These are phyloP conservation scores for Starmerella apicola DNA, from an alignment of 805 yeast species.

Conservation along the genomic window DNA sequence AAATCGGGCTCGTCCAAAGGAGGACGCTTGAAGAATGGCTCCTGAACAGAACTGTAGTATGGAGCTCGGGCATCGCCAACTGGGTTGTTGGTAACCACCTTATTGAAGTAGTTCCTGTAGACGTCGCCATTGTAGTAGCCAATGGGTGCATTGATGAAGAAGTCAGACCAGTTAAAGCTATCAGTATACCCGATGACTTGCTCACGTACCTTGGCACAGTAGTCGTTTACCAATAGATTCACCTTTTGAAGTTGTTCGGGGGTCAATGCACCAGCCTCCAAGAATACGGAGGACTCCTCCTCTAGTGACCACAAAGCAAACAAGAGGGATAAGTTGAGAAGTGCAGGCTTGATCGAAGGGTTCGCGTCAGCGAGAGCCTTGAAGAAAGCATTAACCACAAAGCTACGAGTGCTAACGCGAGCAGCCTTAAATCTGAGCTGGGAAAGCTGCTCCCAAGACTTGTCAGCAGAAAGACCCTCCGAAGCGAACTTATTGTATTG, in stretches of 20 bases:
- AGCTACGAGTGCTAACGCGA: slow-evolving; percentile 30
- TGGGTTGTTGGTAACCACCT: slow-evolving; percentile 42
- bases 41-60: slow-evolving; percentile 30
- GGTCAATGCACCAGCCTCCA: slow-evolving; percentile 46
- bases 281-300: slow-evolving; percentile 55
- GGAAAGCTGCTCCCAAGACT: slow-evolving; percentile 31
- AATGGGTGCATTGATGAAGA: slow-evolving; percentile 62
- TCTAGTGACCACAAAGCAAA: slow-evolving; percentile 58
- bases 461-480: slow-evolving; percentile 22
- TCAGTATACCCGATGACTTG: slow-evolving; percentile 69
- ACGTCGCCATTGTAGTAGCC: slow-evolving; percentile 73
- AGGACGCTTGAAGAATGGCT: slow-evolving; percentile 25
- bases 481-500: slow-evolving; percentile 20
- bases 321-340: slow-evolving; percentile 17
- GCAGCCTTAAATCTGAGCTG: slow-evolving; percentile 33
- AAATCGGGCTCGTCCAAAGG: slow-evolving; percentile 12
- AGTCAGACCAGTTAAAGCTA: slow-evolving; percentile 67
- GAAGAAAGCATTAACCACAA: slow-evolving; percentile 28
- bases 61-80: slow-evolving; percentile 40
- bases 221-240: slow-evolving; percentile 33
- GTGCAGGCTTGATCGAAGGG: slow-evolving; percentile 11
- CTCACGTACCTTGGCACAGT: slow-evolving; percentile 43
- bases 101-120: slow-evolving; percentile 57
- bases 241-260: slow-evolving; percentile 34
- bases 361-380: slow-evolving; percentile 12